phyloP scores from a whole-genome alignment of 768 basidiomycete genomes.

The Mycena vulgaris region DNA sequence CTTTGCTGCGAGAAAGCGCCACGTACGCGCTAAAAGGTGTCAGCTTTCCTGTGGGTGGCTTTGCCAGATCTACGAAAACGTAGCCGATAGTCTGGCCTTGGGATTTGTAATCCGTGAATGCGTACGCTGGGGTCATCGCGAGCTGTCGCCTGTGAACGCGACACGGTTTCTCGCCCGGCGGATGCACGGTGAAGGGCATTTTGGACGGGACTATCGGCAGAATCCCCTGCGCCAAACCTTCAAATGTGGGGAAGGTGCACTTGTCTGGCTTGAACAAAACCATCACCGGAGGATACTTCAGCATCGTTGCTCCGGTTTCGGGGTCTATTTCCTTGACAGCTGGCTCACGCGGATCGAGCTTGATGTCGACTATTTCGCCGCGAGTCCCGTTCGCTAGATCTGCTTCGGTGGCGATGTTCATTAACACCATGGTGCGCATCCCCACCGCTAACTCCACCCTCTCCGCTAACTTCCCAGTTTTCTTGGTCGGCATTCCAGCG shows the following conservation, averaged over 20 bases:
- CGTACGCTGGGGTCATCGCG: not conserved
- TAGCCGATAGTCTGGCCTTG: conserved; percentile 52
- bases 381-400: conserved; percentile 26
- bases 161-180: too few relatives aligned
- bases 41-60: conserved; percentile 44
- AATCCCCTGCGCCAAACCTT: too few relatives aligned
- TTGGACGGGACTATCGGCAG: too few relatives aligned
- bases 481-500: not conserved
- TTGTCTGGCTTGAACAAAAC: too few relatives aligned
- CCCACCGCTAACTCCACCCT: conserved; percentile 45
- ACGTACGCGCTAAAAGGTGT: conserved; percentile 52
- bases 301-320: too few relatives aligned
- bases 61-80: conserved; percentile 49
- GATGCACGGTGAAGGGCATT: too few relatives aligned
- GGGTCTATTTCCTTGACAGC: too few relatives aligned
- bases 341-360: too few relatives aligned
- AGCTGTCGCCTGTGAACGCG: not conserved
- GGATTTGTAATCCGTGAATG: not conserved
- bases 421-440: conserved; percentile 52
- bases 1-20: conserved; percentile 51
- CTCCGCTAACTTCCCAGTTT: conserved; percentile 33
- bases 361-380: too few relatives aligned
- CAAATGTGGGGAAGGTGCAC: too few relatives aligned
- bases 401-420: conserved; percentile 21
- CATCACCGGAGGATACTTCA: too few relatives aligned